These are phyloP conservation scores for Lodderomyces beijingensis DNA, from an alignment of 1,139 yeast species.

Conservation along the genomic window DNA sequence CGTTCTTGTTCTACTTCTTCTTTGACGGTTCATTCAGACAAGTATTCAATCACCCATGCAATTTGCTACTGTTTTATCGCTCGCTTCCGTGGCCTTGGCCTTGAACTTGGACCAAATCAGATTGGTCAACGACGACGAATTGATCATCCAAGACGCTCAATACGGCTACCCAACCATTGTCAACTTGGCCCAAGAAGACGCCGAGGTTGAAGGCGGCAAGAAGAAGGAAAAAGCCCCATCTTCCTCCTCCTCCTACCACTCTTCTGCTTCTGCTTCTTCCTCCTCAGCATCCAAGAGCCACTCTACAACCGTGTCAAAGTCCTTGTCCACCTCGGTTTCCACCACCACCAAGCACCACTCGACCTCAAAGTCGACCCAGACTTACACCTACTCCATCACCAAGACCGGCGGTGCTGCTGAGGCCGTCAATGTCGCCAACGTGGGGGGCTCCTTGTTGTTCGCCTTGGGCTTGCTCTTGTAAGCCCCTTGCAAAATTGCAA, in stretches of 20 bases:
- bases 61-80: conserved; percentile 11
- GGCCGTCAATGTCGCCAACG: conserved; percentile 11
- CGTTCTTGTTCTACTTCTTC: too few relatives aligned
- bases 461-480: conserved; percentile 16
- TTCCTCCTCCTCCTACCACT: conserved; percentile 7
- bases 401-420: conserved; percentile 17
- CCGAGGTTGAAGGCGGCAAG: conserved; percentile 4
- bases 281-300: conserved; percentile 9
- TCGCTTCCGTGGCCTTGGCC: conserved; percentile 14
- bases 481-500: too few relatives aligned
- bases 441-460: conserved; percentile 14
- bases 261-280: conserved; percentile 5
- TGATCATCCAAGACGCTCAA: conserved; percentile 13
- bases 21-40: too few relatives aligned
- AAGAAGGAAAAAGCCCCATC: conserved; percentile 10
- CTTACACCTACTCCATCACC: conserved; percentile 15
- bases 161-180: conserved; percentile 12
- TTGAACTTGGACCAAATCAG: conserved; percentile 14
- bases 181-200: conserved; percentile 13
- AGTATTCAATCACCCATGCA: too few relatives aligned
- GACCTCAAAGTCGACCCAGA: conserved; percentile 10
- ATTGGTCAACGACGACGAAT: conserved; percentile 14
- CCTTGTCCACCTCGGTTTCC: conserved; percentile 3
- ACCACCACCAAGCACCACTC: conserved; percentile 9
- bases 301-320: conserved; percentile 6